These are phyloP conservation scores for Coemansia sp. DNA, from an alignment of 192 early-diverging fungal species.

Conservation along the genomic window DNA sequence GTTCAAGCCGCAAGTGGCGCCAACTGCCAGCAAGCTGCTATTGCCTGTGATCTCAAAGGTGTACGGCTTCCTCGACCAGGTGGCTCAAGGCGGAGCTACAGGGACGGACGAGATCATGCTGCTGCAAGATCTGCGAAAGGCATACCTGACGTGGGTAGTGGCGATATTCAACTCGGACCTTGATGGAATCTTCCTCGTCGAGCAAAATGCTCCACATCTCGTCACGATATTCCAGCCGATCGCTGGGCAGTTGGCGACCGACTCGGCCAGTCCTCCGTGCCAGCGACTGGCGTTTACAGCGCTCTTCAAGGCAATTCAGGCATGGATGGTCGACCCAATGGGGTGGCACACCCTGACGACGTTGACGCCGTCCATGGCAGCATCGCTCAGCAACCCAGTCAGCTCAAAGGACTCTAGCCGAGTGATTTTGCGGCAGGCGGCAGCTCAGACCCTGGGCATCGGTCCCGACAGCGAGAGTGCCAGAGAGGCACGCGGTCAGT, in stretches of 20 bases:
- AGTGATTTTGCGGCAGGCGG: constrained; percentile 27
- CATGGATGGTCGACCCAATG: constrained; percentile 50
- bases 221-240: constrained; percentile 41
- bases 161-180: constrained; percentile 80
- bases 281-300: constrained; percentile 51
- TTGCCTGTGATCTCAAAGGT: constrained; percentile 80
- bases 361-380: constrained; percentile 36
- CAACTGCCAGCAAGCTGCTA: constrained; percentile 62
- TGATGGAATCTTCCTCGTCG: constrained; percentile 71
- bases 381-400: constrained; percentile 26
- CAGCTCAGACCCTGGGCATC: constrained; percentile 27
- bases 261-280: constrained; percentile 29
- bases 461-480: constrained; percentile 23
- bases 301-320: constrained; percentile 42
- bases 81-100: constrained; percentile 57
- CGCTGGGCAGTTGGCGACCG: constrained; percentile 32
- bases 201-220: constrained; percentile 59
- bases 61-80: constrained; percentile 81
- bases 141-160: constrained; percentile 78
- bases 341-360: constrained; percentile 50
- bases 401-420: constrained; percentile 13
- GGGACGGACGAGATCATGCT: constrained; percentile 87
- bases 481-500: constrained; percentile 48
- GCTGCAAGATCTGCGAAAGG: constrained; percentile 74
- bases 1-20: constrained; percentile 70